Base-by-base conservation (phyloP, 1,284 basidiomycete genomes). In the Ceratobasidium papillatum region DNA sequence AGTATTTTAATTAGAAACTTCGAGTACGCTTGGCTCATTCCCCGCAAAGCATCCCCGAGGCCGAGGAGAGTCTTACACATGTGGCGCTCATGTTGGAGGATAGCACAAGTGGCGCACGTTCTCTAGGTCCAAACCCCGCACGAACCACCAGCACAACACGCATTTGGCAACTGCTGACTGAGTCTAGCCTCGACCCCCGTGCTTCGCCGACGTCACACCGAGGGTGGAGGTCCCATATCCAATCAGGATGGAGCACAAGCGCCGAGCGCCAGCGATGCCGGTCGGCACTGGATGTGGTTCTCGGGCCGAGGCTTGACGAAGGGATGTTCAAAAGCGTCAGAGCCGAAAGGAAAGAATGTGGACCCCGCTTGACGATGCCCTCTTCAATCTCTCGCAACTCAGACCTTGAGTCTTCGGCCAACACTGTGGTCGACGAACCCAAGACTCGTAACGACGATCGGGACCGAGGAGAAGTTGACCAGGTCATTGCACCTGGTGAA, bases 401-500 rank as follows among this genome's bases (percentile, higher is more conserved):
- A 12, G 69, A 72, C 58, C 22, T 61, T 27, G 69, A 72, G 58
- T 72, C 69, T 38, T 47, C 45, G 8, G 69, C 69, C 12, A 56
- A 41, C 27, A 72, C 69, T 5, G 45, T 72, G 12, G 56, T 72
- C 25, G 69, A 72, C 58, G 69, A 72, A 43, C 4, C 62, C 62
- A 47, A 49, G 27, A 11, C 30, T 17, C 25, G 30, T 4, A 11
- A 5, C 56, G 30, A 56, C 27, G 30, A 32, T 12, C n/a, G 7
- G 9, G 54, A 59, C 38, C 19, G 34, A 34, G 51, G 61, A 9
- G 66, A 25, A 4, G 64, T 69, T 11, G 68, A 75, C 38, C 41
- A 71, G 22, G 76, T 76, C 32, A 58, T 68, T 34, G 73, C 76
- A 1, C 76, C 76, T 22, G 76, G 74, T 34, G 76, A 76, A 43